A percentile compares a stretch with the other conserved stretches of the same genome.
phyloP scores from a whole-genome alignment of 2,329 filamentous ascomycete genomes.

The Xylariales sp. region DNA sequence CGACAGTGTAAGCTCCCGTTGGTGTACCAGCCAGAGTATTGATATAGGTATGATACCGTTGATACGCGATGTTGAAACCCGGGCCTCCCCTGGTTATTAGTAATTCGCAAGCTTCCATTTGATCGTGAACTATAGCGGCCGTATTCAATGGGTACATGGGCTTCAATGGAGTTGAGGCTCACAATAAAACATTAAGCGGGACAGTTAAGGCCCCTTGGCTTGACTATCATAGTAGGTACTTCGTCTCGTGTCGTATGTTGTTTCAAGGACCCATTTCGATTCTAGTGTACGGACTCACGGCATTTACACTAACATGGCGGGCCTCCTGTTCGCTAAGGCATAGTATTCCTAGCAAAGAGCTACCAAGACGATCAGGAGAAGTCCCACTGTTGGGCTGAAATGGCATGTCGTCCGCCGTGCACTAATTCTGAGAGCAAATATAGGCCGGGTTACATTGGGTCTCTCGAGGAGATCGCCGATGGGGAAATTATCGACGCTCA shows the following conservation, averaged over 20 bases:
- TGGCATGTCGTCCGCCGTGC: neutral
- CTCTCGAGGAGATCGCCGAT: neutral
- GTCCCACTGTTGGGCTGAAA: constrained; percentile 9
- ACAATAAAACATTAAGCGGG: neutral
- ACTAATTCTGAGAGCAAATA: neutral
- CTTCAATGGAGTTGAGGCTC: constrained; percentile 6
- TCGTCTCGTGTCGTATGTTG: neutral
- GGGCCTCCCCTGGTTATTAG: neutral
- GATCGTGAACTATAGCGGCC: neutral
- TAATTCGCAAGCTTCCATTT: neutral
- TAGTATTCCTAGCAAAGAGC: neutral
- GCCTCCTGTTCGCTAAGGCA: neutral
- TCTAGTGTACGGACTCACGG: neutral
- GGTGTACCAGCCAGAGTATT: neutral
- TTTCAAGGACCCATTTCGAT: neutral
- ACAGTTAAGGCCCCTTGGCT: neutral
- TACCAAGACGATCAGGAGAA: neutral
- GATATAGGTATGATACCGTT: neutral
- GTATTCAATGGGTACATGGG: no score
- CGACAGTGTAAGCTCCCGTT: no score
- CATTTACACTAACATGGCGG: neutral
- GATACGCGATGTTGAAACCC: neutral
- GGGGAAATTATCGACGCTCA: neutral
- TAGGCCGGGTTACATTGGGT: neutral
- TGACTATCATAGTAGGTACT: no score